Percentiles rank a stretch among this genome's conserved stretches.
These are phyloP conservation scores for Puccinia horiana DNA, from an alignment of 1,284 basidiomycete genomes.

Conservation along the genomic window DNA sequence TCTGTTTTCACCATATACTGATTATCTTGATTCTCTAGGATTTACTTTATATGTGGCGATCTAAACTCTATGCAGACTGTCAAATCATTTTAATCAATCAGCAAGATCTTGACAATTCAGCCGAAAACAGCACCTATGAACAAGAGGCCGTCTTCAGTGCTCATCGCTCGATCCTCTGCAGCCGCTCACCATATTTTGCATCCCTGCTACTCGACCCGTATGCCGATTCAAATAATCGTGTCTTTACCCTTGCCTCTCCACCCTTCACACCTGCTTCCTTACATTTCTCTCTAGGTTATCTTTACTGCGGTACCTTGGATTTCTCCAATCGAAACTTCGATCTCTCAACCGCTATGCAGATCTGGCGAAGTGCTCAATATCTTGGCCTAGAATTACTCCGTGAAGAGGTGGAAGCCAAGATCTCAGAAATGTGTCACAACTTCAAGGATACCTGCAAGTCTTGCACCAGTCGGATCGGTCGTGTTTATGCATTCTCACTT, in stretches of 20 bases:
- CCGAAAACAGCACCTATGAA: constrained; percentile 12
- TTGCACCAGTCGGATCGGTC: constrained; percentile 60
- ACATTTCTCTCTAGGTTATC: constrained; percentile 89
- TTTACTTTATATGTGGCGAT: constrained; percentile 92
- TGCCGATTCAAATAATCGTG: constrained; percentile 61
- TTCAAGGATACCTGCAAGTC: constrained; percentile 43
- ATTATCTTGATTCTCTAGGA: constrained; percentile 64
- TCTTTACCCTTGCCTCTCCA: constrained; percentile 77
- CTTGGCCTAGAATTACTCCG: constrained; percentile 75
- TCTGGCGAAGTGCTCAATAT: constrained; percentile 80
- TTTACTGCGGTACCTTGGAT: constrained; percentile 88
- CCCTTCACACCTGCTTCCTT: constrained; percentile 92
- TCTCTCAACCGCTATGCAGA: constrained; percentile 83
- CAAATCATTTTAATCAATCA: constrained; percentile 65
- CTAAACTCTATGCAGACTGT: constrained; percentile 85
- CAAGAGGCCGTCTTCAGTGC: constrained; percentile 74
- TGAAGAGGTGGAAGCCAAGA: constrained; percentile 75
- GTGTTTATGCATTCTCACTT: constrained; percentile 76
- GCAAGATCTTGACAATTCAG: constrained; percentile 48
- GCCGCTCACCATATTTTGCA: constrained; percentile 83
- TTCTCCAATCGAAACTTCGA: constrained; percentile 92
- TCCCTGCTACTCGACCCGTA: constrained; percentile 65
- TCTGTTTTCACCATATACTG: not conserved
- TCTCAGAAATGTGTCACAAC: constrained; percentile 48
- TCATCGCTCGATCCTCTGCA: constrained; percentile 87